Percentiles rank a stretch among this genome's conserved stretches.
Conservation (phyloP, 2,329 filamentous ascomycete genomes). For the Colletotrichum brevisporum region DNA sequence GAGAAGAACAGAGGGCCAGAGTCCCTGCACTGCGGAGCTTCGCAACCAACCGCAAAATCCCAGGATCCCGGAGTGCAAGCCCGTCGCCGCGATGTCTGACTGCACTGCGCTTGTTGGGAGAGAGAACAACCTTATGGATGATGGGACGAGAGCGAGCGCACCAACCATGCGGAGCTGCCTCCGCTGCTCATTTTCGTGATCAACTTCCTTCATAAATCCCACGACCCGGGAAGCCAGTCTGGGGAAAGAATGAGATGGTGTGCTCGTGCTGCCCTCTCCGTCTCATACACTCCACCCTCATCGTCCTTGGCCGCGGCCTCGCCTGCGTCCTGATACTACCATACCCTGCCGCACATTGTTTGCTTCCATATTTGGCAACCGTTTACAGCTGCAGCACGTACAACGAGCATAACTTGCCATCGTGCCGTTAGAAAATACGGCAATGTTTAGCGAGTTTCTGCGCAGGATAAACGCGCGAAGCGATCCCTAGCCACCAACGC, state of each 20-base stretch:
- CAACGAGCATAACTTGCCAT: neutral
- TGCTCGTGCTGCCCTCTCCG: neutral
- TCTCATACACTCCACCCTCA: neutral
- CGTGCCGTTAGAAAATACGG: no score
- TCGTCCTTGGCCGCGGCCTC: neutral
- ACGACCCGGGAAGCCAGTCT: neutral
- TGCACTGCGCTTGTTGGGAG: neutral
- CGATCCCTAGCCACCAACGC: no score
- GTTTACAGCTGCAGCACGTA: neutral
- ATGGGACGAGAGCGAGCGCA: no score
- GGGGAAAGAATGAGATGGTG: neutral
- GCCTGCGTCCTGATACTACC: neutral
- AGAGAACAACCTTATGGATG: neutral
- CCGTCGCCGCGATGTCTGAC: neutral
- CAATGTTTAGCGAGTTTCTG: no score
- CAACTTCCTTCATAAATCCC: neutral
- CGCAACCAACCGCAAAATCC: neutral
- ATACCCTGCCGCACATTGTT: neutral
- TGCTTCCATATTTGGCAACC: neutral
- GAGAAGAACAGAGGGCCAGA: neutral
- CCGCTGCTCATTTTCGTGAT: neutral
- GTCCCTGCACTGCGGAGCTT: neutral
- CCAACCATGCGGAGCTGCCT: no score
- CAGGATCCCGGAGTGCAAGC: no score
- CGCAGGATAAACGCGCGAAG: no score